Base-by-base conservation (phyloP, 345 rosid genomes). In the Camelina sativa region DNA sequence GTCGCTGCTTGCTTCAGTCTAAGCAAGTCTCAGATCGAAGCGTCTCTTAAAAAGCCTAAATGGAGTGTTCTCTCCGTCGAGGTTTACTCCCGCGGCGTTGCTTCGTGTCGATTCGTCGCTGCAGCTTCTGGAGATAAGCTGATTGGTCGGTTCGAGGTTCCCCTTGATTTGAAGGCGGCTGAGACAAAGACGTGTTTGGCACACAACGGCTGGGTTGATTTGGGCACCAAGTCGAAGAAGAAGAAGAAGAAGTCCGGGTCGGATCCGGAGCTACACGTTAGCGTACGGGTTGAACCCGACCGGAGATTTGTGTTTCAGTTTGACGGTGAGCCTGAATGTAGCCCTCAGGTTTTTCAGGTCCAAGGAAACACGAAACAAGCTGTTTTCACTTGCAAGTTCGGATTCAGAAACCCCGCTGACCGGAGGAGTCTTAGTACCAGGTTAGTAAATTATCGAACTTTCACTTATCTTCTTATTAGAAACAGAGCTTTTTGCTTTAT, bases 361-460 rank as follows among this genome's bases (percentile, higher is more conserved):
- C 93, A 88, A 37, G 98, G 96, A 66, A 85, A 74, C 59, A 84
- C 78, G 25, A 87, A 77, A 63, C 93, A 92, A 64, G 91, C 98
- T 0, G 98, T 90, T 63, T 92, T 92, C 79, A 90, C 96, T 20
- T 88, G 92, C 86, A 92, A 88, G 69, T 92, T 92, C 76, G 85
- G 89, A 19, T 84, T 84, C 81, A 82, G 91, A 47, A 85, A 76
- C 67, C 51, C 84, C 5, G 60, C 55, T 10, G 96, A 92, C 51
- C 76, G 92, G 12, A 86, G 64, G 12, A 86, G 64, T 80, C 74
- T 84, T 73, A 78, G 71, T 56, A 79, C 86, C 41, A 86, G 88
- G 94, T 90, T 52, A 55, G 82, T 80, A 63, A 11, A 12, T 72
- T 7, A 16, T 72, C 57, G 16, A 16, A 8, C 62, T 57, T 57